These are phyloP conservation scores for Aspergillus ostianus DNA, from an alignment of 495 filamentous ascomycete genomes.

Conservation along the genomic window DNA sequence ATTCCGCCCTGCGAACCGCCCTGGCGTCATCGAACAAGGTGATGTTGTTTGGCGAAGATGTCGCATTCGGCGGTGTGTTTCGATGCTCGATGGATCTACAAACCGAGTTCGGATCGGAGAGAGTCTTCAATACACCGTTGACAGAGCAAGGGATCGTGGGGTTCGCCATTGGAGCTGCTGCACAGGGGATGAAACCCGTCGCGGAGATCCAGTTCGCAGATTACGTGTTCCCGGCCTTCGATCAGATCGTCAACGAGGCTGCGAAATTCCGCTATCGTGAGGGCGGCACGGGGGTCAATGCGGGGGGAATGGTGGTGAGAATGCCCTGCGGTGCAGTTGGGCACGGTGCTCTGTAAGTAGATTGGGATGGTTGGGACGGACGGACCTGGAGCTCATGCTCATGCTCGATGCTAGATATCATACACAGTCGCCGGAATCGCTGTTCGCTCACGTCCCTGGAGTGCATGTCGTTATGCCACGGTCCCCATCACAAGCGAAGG, in stretches of 20 bases:
- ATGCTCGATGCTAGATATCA: slow-evolving; percentile 60
- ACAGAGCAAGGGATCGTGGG: slow-evolving; percentile 94
- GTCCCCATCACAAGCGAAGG: slow-evolving; percentile 89
- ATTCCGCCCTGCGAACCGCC: slow-evolving; percentile 79
- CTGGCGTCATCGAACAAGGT: slow-evolving; percentile 83
- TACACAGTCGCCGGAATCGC: slow-evolving; percentile 86
- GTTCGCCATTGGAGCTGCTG: slow-evolving; percentile 86
- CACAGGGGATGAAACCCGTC: slow-evolving; percentile 88
- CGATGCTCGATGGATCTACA: slow-evolving; percentile 90
- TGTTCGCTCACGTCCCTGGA: slow-evolving; percentile 92
- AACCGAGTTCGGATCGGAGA: slow-evolving; percentile 77
- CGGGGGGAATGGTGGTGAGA: slow-evolving; percentile 79
- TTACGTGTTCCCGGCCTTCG: slow-evolving; percentile 95
- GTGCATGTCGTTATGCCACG: slow-evolving; percentile 87
- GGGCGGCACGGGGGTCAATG: slow-evolving; percentile 64
- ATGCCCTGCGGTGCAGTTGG: slow-evolving; percentile 96
- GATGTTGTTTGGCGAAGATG: slow-evolving; percentile 92
- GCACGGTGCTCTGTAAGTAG: slow-evolving; percentile 82
- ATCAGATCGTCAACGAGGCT: slow-evolving; percentile 96
- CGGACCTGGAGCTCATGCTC: not conserved
- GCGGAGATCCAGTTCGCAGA: slow-evolving; percentile 99
- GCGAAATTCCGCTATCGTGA: slow-evolving; percentile 90
- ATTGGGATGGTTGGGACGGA: not conserved
- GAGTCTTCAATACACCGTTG: slow-evolving; percentile 96
- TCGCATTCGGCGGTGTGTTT: slow-evolving; percentile 96